A percentile compares a stretch with the other conserved stretches of the same genome.
Evolutionary conservation across 2,329 filamentous ascomycete genomes (phyloP).

Genomic region (Trichoderma endophyticum): DNA sequence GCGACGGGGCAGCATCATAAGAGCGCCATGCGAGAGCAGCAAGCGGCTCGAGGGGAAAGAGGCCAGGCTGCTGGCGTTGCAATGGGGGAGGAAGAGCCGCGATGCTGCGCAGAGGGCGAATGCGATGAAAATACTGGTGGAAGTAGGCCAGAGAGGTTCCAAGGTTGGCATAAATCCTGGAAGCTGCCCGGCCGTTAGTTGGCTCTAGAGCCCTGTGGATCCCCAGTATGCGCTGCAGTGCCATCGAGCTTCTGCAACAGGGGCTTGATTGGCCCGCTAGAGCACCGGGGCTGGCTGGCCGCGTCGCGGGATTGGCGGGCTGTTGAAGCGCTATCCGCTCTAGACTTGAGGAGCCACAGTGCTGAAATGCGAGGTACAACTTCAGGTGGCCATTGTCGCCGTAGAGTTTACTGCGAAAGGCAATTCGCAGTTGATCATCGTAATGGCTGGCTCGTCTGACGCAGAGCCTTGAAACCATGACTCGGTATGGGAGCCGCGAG

Average conservation of each 20-base stretch:
- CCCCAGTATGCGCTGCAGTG: slow-evolving; percentile 7
- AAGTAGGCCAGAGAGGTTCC: neutral
- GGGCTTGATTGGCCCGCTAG: slow-evolving; percentile 7
- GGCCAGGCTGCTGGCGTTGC: slow-evolving; percentile 3
- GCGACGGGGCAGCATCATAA: slow-evolving; percentile 30
- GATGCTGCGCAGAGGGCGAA: slow-evolving; percentile 2
- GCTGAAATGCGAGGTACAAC: neutral
- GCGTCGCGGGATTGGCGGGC: slow-evolving; percentile 8
- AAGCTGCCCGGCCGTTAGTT: slow-evolving; percentile 14
- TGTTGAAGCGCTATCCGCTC: slow-evolving; percentile 1
- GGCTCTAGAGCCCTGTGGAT: neutral
- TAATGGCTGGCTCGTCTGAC: neutral
- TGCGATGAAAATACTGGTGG: neutral
- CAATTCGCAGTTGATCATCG: neutral
- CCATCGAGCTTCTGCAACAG: slow-evolving; percentile 9
- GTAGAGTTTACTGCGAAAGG: neutral
- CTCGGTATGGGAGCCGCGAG: neutral
- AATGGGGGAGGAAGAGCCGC: neutral
- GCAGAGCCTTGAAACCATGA: neutral
- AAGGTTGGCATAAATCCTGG: slow-evolving; percentile 8
- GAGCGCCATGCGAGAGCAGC: slow-evolving; percentile 27
- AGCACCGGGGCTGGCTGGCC: slow-evolving; percentile 6
- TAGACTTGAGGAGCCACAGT: neutral
- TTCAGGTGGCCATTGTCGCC: neutral
- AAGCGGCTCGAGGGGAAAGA: slow-evolving; percentile 13